A percentile compares a stretch with the other conserved stretches of the same genome.
phyloP scores from a whole-genome alignment of 169 alveolate species.

The Plasmodium sp. region DNA sequence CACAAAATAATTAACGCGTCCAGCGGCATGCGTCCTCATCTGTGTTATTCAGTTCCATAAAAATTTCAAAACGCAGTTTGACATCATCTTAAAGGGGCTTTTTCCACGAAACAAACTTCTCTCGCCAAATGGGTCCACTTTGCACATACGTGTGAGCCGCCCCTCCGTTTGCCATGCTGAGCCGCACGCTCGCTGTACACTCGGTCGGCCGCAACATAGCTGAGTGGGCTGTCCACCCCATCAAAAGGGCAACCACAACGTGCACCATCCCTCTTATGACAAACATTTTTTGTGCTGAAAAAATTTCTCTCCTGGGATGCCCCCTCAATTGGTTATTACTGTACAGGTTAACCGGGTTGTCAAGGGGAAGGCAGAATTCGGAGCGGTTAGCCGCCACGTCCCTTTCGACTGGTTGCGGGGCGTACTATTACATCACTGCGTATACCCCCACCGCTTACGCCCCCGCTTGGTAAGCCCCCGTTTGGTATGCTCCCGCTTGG shows the following conservation, averaged over 20 bases:
- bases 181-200: neutral
- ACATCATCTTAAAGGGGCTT: neutral
- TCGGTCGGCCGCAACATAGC: neutral
- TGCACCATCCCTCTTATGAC: neutral
- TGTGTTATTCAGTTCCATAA: neutral
- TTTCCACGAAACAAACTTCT: neutral
- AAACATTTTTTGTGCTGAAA: neutral
- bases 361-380: neutral
- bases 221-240: neutral
- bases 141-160: neutral
- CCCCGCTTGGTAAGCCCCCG: neutral
- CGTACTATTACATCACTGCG: too few species aligned
- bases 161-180: neutral
- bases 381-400: neutral
- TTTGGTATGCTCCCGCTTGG: neutral
- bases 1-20: neutral
- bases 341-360: neutral
- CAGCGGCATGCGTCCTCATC: neutral
- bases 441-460: neutral
- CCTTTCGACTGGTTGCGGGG: neutral
- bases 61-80: neutral
- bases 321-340: neutral
- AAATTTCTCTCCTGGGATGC: neutral
- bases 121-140: neutral
- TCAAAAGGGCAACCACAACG: neutral